These are phyloP conservation scores for Lachnellula hyalina DNA, from an alignment of 2,329 filamentous ascomycete genomes.

Conservation along the genomic window DNA sequence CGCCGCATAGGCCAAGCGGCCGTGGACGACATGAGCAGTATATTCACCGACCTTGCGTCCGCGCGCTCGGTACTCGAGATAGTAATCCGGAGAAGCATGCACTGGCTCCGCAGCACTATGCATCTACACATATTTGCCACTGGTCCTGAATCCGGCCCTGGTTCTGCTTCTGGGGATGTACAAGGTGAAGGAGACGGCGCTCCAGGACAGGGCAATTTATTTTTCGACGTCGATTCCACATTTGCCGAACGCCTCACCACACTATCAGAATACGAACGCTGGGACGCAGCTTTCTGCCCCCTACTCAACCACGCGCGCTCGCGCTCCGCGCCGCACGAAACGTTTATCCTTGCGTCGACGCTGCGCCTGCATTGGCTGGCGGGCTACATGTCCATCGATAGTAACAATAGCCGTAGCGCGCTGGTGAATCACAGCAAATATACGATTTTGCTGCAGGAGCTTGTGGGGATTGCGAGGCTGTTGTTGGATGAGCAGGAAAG, in stretches of 20 bases:
- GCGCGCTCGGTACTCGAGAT: conserved; percentile 16
- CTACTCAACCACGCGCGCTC: conserved; percentile 13
- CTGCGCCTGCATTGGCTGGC: conserved; percentile 20
- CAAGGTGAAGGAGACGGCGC: too few relatives aligned
- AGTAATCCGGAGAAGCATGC: conserved; percentile 22
- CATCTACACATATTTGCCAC: conserved; percentile 18
- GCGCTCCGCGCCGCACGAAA: conserved; percentile 8
- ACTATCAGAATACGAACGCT: conserved; percentile 21
- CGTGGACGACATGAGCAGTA: conserved; percentile 20
- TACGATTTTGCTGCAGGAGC: conserved; percentile 13
- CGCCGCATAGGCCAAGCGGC: conserved; percentile 10
- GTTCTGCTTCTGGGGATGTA: too few relatives aligned
- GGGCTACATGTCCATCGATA: conserved; percentile 17
- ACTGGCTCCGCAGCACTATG: conserved; percentile 23
- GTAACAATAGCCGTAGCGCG: conserved; percentile 11
- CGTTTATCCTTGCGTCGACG: conserved; percentile 13
- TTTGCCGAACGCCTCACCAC: conserved; percentile 17
- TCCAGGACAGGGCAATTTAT: neutral
- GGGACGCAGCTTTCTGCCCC: conserved; percentile 21
- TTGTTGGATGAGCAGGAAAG: conserved; percentile 5
- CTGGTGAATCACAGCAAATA: conserved; percentile 11
- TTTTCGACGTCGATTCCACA: conserved; percentile 22
- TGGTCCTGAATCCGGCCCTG: too few relatives aligned
- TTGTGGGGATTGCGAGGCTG: conserved; percentile 13
- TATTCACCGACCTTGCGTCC: conserved; percentile 13